phyloP scores from a whole-genome alignment of 2,329 filamentous ascomycete species.

The Orbilia oligospora region DNA sequence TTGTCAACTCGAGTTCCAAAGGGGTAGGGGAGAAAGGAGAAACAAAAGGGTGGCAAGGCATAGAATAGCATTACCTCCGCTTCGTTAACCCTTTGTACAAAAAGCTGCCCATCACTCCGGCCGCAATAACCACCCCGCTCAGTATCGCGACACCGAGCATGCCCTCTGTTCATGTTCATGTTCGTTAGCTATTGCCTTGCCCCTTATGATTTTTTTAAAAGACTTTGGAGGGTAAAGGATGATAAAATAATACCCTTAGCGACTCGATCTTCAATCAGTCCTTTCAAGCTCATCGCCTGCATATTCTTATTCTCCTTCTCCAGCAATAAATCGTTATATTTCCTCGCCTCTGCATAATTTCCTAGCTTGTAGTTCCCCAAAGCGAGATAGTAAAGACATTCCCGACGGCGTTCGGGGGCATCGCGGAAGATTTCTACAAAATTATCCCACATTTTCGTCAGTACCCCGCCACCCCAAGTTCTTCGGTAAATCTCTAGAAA shows the following conservation, averaged over 20 bases:
- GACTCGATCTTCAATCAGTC: constrained; percentile 95
- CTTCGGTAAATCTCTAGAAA: neutral
- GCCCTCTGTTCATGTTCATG: constrained; percentile 74
- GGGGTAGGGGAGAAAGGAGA: neutral
- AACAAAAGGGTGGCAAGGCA: constrained; percentile 32
- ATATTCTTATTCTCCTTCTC: constrained; percentile 93
- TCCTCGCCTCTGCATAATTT: constrained; percentile 93
- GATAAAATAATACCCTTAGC: constrained; percentile 72
- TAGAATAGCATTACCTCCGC: constrained; percentile 66
- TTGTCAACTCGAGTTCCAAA: constrained; percentile 28
- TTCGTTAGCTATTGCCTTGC: constrained; percentile 16
- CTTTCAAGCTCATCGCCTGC: constrained; percentile 87
- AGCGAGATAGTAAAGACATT: constrained; percentile 98
- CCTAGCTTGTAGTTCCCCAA: constrained; percentile 98
- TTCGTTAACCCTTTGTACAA: constrained; percentile 82
- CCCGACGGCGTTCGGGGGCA: constrained; percentile 90
- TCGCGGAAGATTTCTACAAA: constrained; percentile 92
- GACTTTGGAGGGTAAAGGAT: neutral
- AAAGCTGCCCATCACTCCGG: constrained; percentile 91
- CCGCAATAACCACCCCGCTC: constrained; percentile 90
- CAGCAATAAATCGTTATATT: constrained; percentile 92
- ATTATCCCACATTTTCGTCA: constrained; percentile 6
- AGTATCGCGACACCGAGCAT: constrained; percentile 95
- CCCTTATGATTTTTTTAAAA: neutral
- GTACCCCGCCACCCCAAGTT: constrained; percentile 28